Percentiles rank a stretch among this genome's conserved stretches.
phyloP scores from a whole-genome alignment of 2,329 filamentous ascomycete genomes.

The Coniochaeta sp. region DNA sequence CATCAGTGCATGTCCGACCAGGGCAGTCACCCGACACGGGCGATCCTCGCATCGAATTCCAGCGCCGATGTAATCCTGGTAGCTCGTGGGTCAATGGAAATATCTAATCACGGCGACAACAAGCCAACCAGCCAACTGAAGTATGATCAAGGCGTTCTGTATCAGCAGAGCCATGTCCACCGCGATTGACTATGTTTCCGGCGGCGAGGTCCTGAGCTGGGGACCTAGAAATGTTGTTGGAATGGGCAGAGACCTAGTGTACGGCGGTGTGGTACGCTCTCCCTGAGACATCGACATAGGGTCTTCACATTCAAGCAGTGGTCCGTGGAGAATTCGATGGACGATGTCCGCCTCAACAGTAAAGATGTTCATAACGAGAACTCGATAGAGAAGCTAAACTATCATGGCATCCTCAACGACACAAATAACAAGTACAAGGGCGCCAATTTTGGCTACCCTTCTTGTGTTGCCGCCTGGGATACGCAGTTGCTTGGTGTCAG shows the following conservation, averaged over 20 bases:
- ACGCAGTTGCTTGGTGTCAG: conserved; percentile 26
- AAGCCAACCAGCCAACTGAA: conserved; percentile 35
- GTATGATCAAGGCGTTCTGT: conserved; percentile 49
- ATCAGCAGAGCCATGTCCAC: conserved; percentile 28
- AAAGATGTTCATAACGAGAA: conserved; percentile 52
- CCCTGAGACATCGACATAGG: neutral
- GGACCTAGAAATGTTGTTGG: conserved; percentile 56
- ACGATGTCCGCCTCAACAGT: conserved; percentile 44
- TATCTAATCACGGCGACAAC: conserved; percentile 37
- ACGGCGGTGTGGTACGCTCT: conserved; percentile 19
- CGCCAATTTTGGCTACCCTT: conserved; percentile 55
- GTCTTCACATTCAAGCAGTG: conserved; percentile 34
- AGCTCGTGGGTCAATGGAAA: conserved; percentile 43
- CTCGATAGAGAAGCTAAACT: conserved; percentile 59
- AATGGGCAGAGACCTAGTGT: conserved; percentile 38
- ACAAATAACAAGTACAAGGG: conserved; percentile 29
- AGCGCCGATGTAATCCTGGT: conserved; percentile 41
- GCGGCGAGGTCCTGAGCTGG: conserved; percentile 10
- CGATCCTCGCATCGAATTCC: conserved; percentile 37
- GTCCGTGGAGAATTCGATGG: conserved; percentile 56
- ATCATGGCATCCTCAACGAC: conserved; percentile 49
- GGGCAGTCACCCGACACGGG: conserved; percentile 44
- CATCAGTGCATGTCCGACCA: conserved; percentile 35
- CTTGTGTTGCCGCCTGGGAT: conserved; percentile 28
- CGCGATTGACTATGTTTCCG: conserved; percentile 7